Percentiles rank a stretch among this genome's conserved stretches.
phyloP scores from a whole-genome alignment of 2,329 filamentous ascomycete genomes.

The Aspergillus hortae region DNA sequence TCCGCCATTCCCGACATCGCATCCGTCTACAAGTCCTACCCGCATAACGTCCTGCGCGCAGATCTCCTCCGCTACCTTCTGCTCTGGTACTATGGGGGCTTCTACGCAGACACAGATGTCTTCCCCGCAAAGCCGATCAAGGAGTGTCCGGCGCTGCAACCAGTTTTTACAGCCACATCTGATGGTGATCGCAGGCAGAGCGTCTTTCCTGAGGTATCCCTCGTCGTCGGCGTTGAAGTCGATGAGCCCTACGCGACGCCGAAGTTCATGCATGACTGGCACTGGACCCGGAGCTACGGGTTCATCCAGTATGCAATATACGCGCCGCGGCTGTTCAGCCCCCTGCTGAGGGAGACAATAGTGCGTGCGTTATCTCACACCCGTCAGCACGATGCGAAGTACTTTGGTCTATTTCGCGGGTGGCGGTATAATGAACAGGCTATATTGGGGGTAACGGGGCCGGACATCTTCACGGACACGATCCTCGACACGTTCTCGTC shows the following conservation, averaged over 20 bases:
- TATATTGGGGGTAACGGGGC: constrained; percentile 31
- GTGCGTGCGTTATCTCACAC: constrained; percentile 31
- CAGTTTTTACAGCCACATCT: constrained; percentile 9
- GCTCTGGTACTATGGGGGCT: constrained; percentile 35
- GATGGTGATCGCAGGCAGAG: neutral
- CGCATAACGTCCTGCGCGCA: constrained; percentile 51
- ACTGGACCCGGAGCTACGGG: constrained; percentile 32
- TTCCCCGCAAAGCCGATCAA: constrained; percentile 26
- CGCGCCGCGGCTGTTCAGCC: constrained; percentile 34
- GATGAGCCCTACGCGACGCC: constrained; percentile 34
- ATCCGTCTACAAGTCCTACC: constrained; percentile 27
- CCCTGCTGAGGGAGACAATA: constrained; percentile 27
- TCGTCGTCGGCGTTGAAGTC: constrained; percentile 33
- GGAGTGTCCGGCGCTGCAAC: constrained; percentile 23
- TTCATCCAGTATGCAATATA: constrained; percentile 35
- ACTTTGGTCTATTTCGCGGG: constrained; percentile 10
- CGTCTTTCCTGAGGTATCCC: constrained; percentile 21
- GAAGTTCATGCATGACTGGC: constrained; percentile 29
- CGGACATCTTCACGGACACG: constrained; percentile 33
- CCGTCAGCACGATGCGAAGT: constrained; percentile 19
- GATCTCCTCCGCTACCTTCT: constrained; percentile 41
- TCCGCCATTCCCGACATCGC: constrained; percentile 25
- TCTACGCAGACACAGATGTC: constrained; percentile 34
- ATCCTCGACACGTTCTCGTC: constrained; percentile 28
- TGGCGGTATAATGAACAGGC: constrained; percentile 22